A percentile compares a stretch with the other conserved stretches of the same genome.
These are phyloP conservation scores for Tympanopsis confertula DNA, from an alignment of 2,329 filamentous ascomycete genomes.

Conservation along the genomic window DNA sequence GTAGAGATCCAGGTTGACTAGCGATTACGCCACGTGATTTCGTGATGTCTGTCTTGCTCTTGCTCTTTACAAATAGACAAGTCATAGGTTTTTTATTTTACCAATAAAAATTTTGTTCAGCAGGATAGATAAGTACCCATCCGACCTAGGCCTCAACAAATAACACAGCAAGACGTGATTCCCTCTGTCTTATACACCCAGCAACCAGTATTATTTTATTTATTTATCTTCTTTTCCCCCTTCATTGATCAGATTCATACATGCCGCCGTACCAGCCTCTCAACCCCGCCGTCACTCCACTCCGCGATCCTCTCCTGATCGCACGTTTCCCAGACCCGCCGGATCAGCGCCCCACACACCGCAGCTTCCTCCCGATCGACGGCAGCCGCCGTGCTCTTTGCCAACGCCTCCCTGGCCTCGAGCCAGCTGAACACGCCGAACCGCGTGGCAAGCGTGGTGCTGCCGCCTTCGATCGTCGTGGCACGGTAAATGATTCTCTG, in stretches of 20 bases:
- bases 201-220: too few relatives aligned
- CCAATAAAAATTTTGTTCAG: too few relatives aligned
- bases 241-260: neutral
- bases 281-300: constrained; percentile 49
- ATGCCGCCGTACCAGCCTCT: neutral
- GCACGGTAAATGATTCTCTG: constrained; percentile 54
- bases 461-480: constrained; percentile 57
- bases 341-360: constrained; percentile 41
- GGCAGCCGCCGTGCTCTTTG: constrained; percentile 9
- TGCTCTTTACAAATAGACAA: too few relatives aligned
- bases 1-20: too few relatives aligned
- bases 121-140: too few relatives aligned
- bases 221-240: too few relatives aligned
- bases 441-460: constrained; percentile 69
- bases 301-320: constrained; percentile 51
- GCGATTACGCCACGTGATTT: too few relatives aligned
- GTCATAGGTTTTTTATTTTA: too few relatives aligned
- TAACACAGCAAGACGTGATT: too few relatives aligned
- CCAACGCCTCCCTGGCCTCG: constrained; percentile 41
- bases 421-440: constrained; percentile 69
- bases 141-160: too few relatives aligned
- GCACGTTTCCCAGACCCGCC: constrained; percentile 50
- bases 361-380: constrained; percentile 27
- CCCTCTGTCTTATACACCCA: too few relatives aligned
- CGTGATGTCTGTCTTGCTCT: too few relatives aligned